phyloP scores from a whole-genome alignment of 2,329 filamentous ascomycete genomes.

The Fusarium sp. region DNA sequence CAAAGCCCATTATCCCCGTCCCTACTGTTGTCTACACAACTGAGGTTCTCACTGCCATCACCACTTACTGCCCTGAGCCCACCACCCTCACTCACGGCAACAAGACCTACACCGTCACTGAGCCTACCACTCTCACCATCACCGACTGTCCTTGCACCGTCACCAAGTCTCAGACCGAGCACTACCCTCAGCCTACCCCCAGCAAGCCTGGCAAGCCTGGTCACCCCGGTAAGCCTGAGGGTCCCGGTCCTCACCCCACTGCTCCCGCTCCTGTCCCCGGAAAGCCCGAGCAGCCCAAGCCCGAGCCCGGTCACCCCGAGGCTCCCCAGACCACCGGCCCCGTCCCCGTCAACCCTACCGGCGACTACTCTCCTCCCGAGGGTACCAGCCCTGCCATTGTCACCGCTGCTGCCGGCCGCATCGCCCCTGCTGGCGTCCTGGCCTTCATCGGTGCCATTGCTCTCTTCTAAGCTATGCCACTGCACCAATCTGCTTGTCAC shows the following conservation, averaged over 20 bases:
- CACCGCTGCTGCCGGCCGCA: slow-evolving; percentile 64
- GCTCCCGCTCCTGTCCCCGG: slow-evolving; percentile 9
- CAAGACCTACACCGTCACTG: slow-evolving; percentile 34
- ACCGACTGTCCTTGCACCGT: slow-evolving; percentile 34
- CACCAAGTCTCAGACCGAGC: slow-evolving; percentile 41
- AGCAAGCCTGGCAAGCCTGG: neutral
- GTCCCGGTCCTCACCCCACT: slow-evolving; percentile 7
- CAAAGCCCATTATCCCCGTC: slow-evolving; percentile 24
- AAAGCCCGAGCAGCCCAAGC: slow-evolving; percentile 1
- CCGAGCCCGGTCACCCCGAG: neutral
- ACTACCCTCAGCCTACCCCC: slow-evolving; percentile 38
- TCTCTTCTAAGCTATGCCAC: slow-evolving; percentile 60
- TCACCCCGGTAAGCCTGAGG: slow-evolving; percentile 4
- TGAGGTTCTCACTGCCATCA: slow-evolving; percentile 45
- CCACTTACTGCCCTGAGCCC: slow-evolving; percentile 52
- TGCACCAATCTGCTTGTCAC: slow-evolving; percentile 1
- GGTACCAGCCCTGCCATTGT: slow-evolving; percentile 66
- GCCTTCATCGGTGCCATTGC: slow-evolving; percentile 69
- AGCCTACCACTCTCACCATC: slow-evolving; percentile 28
- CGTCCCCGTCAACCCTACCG: slow-evolving; percentile 36
- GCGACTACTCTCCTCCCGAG: slow-evolving; percentile 34
- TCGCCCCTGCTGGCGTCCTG: slow-evolving; percentile 53
- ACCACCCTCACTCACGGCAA: slow-evolving; percentile 50
- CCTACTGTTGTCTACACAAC: slow-evolving; percentile 25
- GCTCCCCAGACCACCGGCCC: slow-evolving; percentile 20